Evolutionary conservation across 2,329 filamentous ascomycete species (phyloP), one percentile per base, ranked within the genome.

Genomic region (Neonectria faginata): DNA sequence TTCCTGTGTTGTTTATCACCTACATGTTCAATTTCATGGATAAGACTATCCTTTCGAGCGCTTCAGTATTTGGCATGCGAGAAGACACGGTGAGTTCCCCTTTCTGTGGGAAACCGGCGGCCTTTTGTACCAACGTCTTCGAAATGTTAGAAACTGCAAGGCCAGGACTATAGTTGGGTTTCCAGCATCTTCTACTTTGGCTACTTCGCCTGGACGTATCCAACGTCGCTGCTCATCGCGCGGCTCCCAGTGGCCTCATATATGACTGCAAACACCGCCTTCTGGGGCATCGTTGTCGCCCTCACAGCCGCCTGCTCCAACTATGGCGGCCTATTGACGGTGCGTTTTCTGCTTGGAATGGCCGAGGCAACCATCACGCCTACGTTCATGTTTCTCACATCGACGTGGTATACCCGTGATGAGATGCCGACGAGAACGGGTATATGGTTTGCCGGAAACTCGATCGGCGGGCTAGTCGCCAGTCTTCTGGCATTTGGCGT

Each of bases 161-260:
- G 78, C 51, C 73, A 78, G 54, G 75, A 92, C 79, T 93, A 90
- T 73, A 86, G 84, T 48, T 93, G 91, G 91, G 81, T 93, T 20
- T 74, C 77, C 18, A 79, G 78, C 27, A 72, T 80, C 53, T 77
- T 81, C 60, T 81, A 81, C 68, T 69, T 81, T 20, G 79, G 79
- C 18, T 85, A 86, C 72, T 79, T 87, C 5, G 75, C 79, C 9
- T 84, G 82, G 73, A 81, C 83, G 25, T 86, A 84, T 67, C 82
- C 84, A 0, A 83, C 83, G 0, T 83, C 83, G 0, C 69, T 84
- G 2, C 74, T 87, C n/a, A 76, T 87, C 20, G 79, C 84, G 33
- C 80, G 79, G 2, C 70, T 86, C 10, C 84, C 83, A 0, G 72
- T 82, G 1, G 84, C 79, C 8, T 84, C 83, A 64, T 85, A 83